Base-by-base conservation (phyloP, 192 early-diverging fungal species). In the Linnemannia exigua region DNA sequence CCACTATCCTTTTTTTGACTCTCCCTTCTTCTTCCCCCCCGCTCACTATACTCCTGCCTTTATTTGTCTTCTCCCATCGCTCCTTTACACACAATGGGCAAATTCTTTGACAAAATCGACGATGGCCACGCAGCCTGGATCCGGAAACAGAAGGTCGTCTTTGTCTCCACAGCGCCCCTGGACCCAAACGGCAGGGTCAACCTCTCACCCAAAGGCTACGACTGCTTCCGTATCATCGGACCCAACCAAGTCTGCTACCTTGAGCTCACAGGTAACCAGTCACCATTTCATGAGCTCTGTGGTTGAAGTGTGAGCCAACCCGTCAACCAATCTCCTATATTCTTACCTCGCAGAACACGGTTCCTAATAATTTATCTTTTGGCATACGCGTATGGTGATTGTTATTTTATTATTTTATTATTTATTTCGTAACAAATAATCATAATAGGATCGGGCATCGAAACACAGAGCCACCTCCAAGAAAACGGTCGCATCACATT, bases 401-500 rank as follows among this genome's bases (percentile, higher is more conserved):
- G 22, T 54, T n/a, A 20, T 54, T 1, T 16, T n/a, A 25, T n/a
- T 7, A 5, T 48, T 48, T 0, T 16, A 48, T 48, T 48, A n/a
- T 48, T 48, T 52, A 20, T n/a, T 7, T 22, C 51, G 20, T 25
- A n/a, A n/a, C n/a, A n/a, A n/a, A n/a, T 54, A 14, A 63, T 36
- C n/a, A 20, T 1, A 28, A 17, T 58, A 86, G 84, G 89, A 7
- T 88, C 86, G 2, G 91, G 91, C 19, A 77, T 84, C 67, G 94
- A 94, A 69, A 94, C 94, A 7, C 89, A 93, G 68, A 85, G 91
- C 69, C 94, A 94, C 75, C 54, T 94, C 77, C 87, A 88, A 70
- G 91, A 94, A 63, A 94, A 94, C 80, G 89, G 88, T 7, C 87
- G 94, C 14, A 85, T 94, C 35, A 94, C 94, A 4, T 58, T 94